A percentile compares a stretch with the other conserved stretches of the same genome.
Conservation (phyloP, 2,329 filamentous ascomycete species). For the Westerdykella aurantiaca region DNA sequence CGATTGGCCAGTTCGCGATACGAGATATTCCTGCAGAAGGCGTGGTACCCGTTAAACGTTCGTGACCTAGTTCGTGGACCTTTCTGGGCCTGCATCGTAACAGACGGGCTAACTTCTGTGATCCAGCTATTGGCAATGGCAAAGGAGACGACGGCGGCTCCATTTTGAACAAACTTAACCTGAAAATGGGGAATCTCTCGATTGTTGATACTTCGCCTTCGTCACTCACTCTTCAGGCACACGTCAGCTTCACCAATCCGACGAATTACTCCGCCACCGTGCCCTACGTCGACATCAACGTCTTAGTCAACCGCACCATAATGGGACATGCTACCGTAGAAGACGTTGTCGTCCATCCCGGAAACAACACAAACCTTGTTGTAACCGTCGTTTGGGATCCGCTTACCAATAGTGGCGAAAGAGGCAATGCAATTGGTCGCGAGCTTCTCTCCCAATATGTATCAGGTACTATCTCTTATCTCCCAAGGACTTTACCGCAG, state of each 20-base stretch:
- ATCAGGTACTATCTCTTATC: constrained; percentile 53
- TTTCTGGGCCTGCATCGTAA: constrained; percentile 10
- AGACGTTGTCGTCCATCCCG: constrained; percentile 59
- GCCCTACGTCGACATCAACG: constrained; percentile 72
- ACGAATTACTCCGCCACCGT: constrained; percentile 77
- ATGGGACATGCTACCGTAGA: constrained; percentile 69
- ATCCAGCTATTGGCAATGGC: constrained; percentile 32
- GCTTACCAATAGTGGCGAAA: constrained; percentile 53
- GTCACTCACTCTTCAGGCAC: constrained; percentile 64
- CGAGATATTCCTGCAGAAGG: constrained; percentile 80
- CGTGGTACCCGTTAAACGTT: constrained; percentile 87
- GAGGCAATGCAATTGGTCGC: constrained; percentile 57
- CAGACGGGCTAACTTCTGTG: constrained; percentile 28
- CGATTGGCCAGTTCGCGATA: constrained; percentile 72
- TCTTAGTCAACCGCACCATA: constrained; percentile 66
- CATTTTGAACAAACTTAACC: constrained; percentile 50
- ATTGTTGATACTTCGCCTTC: constrained; percentile 67
- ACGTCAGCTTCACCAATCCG: constrained; percentile 82
- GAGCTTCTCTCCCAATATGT: constrained; percentile 79
- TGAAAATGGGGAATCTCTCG: constrained; percentile 64
- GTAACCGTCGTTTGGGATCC: constrained; percentile 74
- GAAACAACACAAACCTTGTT: constrained; percentile 64
- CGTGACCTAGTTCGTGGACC: constrained; percentile 55
- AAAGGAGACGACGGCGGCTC: constrained; percentile 41
- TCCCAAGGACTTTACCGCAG: neutral